A percentile compares a stretch with the other conserved stretches of the same genome.
Evolutionary conservation across 805 yeast species (phyloP).

Genomic region (Nakazawaea populi): DNA sequence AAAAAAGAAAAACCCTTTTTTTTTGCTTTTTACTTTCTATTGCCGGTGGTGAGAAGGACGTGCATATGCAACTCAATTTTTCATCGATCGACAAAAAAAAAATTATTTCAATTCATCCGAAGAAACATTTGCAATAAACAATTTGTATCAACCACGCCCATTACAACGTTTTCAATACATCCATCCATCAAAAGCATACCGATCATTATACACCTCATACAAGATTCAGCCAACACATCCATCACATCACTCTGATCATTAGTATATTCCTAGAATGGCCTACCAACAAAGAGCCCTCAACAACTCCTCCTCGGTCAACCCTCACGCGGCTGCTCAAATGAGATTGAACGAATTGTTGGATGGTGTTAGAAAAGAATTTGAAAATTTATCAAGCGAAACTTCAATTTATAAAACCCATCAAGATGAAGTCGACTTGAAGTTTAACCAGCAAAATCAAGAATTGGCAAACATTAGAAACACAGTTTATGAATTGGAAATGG

Average conservation of each 20-base stretch:
- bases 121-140: neutral
- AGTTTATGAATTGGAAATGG: constrained; percentile 88
- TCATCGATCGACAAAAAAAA: neutral
- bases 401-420: constrained; percentile 81
- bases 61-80: neutral
- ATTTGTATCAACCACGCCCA: neutral
- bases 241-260: neutral
- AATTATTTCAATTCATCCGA: neutral
- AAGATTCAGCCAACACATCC: neutral
- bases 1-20: too few relatives aligned
- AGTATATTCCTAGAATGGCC: constrained; percentile 3
- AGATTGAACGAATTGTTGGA: constrained; percentile 77
- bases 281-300: constrained; percentile 11
- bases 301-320: constrained; percentile 1
- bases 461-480: constrained; percentile 92
- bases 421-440: constrained; percentile 86
- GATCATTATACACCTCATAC: too few relatives aligned
- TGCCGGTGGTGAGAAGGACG: neutral
- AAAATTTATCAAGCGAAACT: constrained; percentile 79
- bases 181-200: neutral
- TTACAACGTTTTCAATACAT: neutral
- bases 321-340: constrained; percentile 13
- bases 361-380: constrained; percentile 89
- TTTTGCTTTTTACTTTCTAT: too few relatives aligned
- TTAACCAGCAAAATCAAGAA: constrained; percentile 87